phyloP scores from a whole-genome alignment of 2,329 filamentous ascomycete species.

The Ceratocystis alfenasii region DNA sequence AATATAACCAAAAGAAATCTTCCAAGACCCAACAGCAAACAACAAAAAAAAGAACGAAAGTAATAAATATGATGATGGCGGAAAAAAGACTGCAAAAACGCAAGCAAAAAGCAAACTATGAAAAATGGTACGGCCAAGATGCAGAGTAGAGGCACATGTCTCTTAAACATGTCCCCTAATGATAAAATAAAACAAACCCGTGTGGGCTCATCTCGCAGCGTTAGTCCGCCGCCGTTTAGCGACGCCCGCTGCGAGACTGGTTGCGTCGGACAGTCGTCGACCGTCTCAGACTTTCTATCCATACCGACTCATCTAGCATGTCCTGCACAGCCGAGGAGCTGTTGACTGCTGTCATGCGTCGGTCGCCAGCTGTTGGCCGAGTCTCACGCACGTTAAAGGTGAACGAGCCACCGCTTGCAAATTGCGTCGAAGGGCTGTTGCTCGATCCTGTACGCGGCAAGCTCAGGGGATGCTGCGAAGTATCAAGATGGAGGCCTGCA shows the following conservation, averaged over 20 bases:
- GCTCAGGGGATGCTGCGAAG: constrained; percentile 41
- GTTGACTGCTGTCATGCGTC: constrained; percentile 20
- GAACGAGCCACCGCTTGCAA: constrained; percentile 40
- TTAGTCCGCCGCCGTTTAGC: not conserved
- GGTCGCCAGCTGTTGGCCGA: constrained; percentile 25
- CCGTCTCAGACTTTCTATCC: constrained; percentile 83
- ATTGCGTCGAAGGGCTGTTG: constrained; percentile 29
- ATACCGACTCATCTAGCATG: constrained; percentile 77
- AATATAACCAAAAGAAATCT: constrained; percentile 9
- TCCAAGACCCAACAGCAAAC: not conserved
- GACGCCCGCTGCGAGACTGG: not conserved
- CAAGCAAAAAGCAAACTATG: not conserved
- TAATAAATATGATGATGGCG: not conserved
- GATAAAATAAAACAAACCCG: constrained; percentile 5
- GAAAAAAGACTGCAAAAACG: not conserved
- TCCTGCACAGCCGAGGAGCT: constrained; percentile 47
- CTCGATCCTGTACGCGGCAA: constrained; percentile 33
- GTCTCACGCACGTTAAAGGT: constrained; percentile 47
- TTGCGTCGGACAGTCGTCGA: constrained; percentile 58
- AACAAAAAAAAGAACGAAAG: not conserved
- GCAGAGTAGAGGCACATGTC: not conserved
- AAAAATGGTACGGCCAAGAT: constrained; percentile 5
- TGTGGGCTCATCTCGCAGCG: not conserved
- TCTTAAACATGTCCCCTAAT: not conserved
- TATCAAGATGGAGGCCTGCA: constrained; percentile 30